These are phyloP conservation scores for Fusarium duplospermum DNA, from an alignment of 2,329 filamentous ascomycete species.

Conservation along the genomic window DNA sequence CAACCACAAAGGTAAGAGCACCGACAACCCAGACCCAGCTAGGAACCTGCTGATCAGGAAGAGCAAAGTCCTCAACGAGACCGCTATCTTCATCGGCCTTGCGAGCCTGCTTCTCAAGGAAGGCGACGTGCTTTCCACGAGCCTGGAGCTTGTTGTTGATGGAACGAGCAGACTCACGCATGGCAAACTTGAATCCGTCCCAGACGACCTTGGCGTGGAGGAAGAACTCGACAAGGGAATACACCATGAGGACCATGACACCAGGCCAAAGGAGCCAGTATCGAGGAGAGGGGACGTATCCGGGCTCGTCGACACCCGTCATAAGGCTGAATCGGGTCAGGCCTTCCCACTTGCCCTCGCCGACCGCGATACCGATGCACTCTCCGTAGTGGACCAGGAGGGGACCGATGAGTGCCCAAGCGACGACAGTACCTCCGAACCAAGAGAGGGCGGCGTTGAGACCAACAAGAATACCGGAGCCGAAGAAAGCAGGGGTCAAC, in stretches of 20 bases:
- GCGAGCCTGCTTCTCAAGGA: slow-evolving; percentile 52
- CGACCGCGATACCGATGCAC: slow-evolving; percentile 57
- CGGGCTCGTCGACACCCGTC: slow-evolving; percentile 41
- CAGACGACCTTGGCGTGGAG: slow-evolving; percentile 53
- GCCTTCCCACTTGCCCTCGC: slow-evolving; percentile 47
- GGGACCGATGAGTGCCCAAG: slow-evolving; percentile 65
- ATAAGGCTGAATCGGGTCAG: slow-evolving; percentile 48
- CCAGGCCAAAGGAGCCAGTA: slow-evolving; percentile 60
- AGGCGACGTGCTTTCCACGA: slow-evolving; percentile 47
- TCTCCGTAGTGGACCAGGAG: slow-evolving; percentile 62
- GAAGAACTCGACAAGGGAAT: slow-evolving; percentile 55
- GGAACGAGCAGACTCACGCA: slow-evolving; percentile 45
- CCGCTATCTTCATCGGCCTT: slow-evolving; percentile 47
- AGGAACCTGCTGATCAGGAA: slow-evolving; percentile 60
- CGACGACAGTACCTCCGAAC: slow-evolving; percentile 65
- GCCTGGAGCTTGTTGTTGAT: slow-evolving; percentile 48
- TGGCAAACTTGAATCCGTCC: slow-evolving; percentile 50
- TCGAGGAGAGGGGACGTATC: slow-evolving; percentile 51
- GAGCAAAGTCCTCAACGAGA: slow-evolving; percentile 54
- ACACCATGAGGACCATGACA: slow-evolving; percentile 57
- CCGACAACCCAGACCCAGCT: slow-evolving; percentile 65
- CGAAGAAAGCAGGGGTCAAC: slow-evolving; percentile 70
- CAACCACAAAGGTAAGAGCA: slow-evolving; percentile 59
- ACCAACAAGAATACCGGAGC: slow-evolving; percentile 62
- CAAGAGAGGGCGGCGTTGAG: slow-evolving; percentile 69